Base-by-base conservation (phyloP, 2,329 filamentous ascomycete species). In the Stachybotrys chlorohalonatus region DNA sequence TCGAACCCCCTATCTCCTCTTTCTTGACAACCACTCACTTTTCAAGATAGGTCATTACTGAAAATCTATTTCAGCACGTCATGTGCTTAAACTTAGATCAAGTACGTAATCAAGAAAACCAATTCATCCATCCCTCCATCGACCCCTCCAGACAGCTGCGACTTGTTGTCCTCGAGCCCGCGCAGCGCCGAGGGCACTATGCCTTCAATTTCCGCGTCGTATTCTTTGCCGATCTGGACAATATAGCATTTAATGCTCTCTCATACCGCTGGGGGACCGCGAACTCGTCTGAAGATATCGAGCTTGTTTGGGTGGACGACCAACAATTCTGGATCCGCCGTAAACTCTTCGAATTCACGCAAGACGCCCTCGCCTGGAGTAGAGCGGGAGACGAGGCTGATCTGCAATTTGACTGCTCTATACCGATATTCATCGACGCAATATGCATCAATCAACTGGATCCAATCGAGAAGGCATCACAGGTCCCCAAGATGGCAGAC, bases 381-480 rank as follows among this genome's bases (percentile, higher is more conserved):
- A 2, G n/a, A 45, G 39, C n/a, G n/a, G 39, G 39, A 45, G 39
- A 45, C 39, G 39, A 11, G 3, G 2, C 39, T 45, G n/a, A 3
- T 11, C 11, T 45, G 39, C 11, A 45, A 45, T 45, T 45, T n/a
- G 5, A 45, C 39, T 45, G 39, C 39, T 45, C 39, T 45, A 45
- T 45, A 5, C 39, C 39, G 5, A 45, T 45, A 45, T 47, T 47
- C 17, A 47, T 55, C 5, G 54, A 55, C 42, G 54, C 54, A 15
- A 46, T 55, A 48, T 55, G 54, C 51, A 55, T 55, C 51, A 52
- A 55, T 32, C 54, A 55, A 36, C n/a, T 24, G 31, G 47, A 55
- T 24, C 42, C 49, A 6, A 24, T 15, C 3, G 54, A 55, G 47
- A 47, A 7, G 46, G 46, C 9, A 16, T 16, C 9, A 3, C 46